Evolutionary conservation across 192 early-diverging fungal genomes (phyloP).

Genomic region (Backusella westeae): DNA sequence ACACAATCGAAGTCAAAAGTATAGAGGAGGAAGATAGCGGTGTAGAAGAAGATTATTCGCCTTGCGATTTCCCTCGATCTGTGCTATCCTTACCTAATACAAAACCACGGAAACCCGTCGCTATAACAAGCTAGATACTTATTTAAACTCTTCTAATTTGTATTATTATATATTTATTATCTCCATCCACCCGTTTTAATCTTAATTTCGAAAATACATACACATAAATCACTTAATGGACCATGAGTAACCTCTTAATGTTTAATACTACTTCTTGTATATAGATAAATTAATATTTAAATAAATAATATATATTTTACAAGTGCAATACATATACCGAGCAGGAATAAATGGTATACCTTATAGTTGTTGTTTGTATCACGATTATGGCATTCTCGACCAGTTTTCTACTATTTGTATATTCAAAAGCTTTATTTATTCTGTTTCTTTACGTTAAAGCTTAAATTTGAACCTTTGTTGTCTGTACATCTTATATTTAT

Average conservation of each 20-base stretch:
- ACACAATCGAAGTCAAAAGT: neutral
- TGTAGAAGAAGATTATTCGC: conserved; percentile 32
- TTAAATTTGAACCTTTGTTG: too few species aligned
- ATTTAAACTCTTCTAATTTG: neutral
- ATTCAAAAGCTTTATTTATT: too few species aligned
- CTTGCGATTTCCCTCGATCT: neutral
- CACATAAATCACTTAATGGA: neutral
- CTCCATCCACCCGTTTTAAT: neutral
- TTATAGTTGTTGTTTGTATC: too few species aligned
- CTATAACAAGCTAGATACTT: neutral
- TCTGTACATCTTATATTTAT: too few species aligned
- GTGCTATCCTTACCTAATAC: neutral
- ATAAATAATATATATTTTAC: neutral
- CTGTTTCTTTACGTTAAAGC: too few species aligned
- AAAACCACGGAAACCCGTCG: neutral
- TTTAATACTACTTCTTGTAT: neutral
- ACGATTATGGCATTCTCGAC: too few species aligned
- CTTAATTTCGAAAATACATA: neutral
- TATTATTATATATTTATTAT: conserved; percentile 1
- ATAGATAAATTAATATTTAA: neutral
- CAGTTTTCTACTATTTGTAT: too few species aligned
- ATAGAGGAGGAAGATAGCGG: conserved; percentile 27
- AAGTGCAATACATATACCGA: too few species aligned
- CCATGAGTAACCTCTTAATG: neutral
- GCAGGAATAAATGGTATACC: too few species aligned